A percentile compares a stretch with the other conserved stretches of the same genome.
Conservation (phyloP, 2,329 filamentous ascomycete species). For the Claviceps humidiphila region DNA sequence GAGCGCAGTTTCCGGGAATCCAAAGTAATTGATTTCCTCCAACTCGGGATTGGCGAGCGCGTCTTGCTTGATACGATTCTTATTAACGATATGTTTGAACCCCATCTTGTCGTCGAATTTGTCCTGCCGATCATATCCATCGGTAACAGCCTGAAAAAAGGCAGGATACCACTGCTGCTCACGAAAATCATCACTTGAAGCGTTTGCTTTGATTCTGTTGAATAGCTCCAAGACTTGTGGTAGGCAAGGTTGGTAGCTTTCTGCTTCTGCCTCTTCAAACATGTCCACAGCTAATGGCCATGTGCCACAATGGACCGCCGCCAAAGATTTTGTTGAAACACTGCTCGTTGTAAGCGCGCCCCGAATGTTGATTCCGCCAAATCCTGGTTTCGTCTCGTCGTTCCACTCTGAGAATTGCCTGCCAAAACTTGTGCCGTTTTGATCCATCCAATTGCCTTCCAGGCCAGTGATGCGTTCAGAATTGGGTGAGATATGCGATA, state of each 20-base stretch:
- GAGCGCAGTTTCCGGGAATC: slow-evolving; percentile 16
- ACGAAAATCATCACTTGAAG: slow-evolving; percentile 10
- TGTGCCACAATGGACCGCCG: slow-evolving; percentile 27
- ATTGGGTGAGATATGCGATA: slow-evolving; percentile 13
- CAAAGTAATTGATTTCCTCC: slow-evolving; percentile 20
- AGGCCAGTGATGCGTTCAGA: slow-evolving; percentile 13
- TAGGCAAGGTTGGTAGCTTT: slow-evolving; percentile 32
- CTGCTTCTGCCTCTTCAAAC: slow-evolving; percentile 28
- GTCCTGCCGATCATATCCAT: slow-evolving; percentile 18
- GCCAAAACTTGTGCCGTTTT: slow-evolving; percentile 6
- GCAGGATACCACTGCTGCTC: slow-evolving; percentile 17
- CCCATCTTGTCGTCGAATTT: slow-evolving; percentile 10
- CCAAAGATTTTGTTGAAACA: slow-evolving; percentile 29
- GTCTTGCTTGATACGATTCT: slow-evolving; percentile 8
- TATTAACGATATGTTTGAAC: slow-evolving; percentile 10
- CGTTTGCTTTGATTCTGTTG: slow-evolving; percentile 12
- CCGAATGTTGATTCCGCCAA: slow-evolving; percentile 26
- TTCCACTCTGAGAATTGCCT: slow-evolving; percentile 6
- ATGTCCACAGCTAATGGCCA: slow-evolving; percentile 25
- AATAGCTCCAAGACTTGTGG: slow-evolving; percentile 22
- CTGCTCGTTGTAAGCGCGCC: slow-evolving; percentile 27
- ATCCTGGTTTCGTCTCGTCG: slow-evolving; percentile 10
- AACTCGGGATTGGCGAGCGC: neutral
- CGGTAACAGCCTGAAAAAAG: slow-evolving; percentile 18
- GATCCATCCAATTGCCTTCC: slow-evolving; percentile 7